Conservation (phyloP, 2,329 filamentous ascomycete species). For the Eutypa lata region DNA sequence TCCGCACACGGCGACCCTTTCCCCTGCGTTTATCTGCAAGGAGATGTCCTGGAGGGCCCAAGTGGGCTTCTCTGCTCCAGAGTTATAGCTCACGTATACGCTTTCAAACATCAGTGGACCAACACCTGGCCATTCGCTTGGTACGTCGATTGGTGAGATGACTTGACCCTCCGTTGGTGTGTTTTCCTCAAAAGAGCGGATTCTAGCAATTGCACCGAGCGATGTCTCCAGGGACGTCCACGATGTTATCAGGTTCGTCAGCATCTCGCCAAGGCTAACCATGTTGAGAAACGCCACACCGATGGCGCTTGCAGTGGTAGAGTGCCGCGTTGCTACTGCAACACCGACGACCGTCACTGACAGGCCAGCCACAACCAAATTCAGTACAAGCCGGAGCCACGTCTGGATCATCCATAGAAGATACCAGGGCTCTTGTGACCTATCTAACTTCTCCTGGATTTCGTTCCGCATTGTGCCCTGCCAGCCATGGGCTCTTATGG, state of each 20-base stretch:
- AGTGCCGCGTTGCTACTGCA: slow-evolving; percentile 37
- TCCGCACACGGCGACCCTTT: slow-evolving; percentile 29
- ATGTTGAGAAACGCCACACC: slow-evolving; percentile 36
- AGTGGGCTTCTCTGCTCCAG: neutral
- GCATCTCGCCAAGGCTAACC: slow-evolving; percentile 20
- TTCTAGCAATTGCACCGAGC: slow-evolving; percentile 12
- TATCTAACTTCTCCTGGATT: slow-evolving; percentile 38
- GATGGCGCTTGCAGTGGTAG: slow-evolving; percentile 25
- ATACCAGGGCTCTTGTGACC: slow-evolving; percentile 51
- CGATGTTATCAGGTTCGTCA: slow-evolving; percentile 9
- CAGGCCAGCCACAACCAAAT: slow-evolving; percentile 48
- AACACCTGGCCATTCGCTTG: slow-evolving; percentile 6
- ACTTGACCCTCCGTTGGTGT: slow-evolving; percentile 17
- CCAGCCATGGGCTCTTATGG: slow-evolving; percentile 45
- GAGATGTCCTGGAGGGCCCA: slow-evolving; percentile 26
- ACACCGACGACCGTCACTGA: slow-evolving; percentile 42
- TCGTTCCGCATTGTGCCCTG: slow-evolving; percentile 27
- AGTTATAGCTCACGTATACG: slow-evolving; percentile 15
- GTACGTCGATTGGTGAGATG: slow-evolving; percentile 7
- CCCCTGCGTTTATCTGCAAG: slow-evolving; percentile 35
- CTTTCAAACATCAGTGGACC: slow-evolving; percentile 15
- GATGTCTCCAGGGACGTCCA: slow-evolving; percentile 14
- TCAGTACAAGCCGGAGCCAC: slow-evolving; percentile 50
- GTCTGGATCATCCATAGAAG: slow-evolving; percentile 49
- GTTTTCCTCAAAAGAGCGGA: slow-evolving; percentile 18